Evolutionary conservation across 2,329 filamentous ascomycete species (phyloP).

Genomic region (Colletotrichum tofieldiae): DNA sequence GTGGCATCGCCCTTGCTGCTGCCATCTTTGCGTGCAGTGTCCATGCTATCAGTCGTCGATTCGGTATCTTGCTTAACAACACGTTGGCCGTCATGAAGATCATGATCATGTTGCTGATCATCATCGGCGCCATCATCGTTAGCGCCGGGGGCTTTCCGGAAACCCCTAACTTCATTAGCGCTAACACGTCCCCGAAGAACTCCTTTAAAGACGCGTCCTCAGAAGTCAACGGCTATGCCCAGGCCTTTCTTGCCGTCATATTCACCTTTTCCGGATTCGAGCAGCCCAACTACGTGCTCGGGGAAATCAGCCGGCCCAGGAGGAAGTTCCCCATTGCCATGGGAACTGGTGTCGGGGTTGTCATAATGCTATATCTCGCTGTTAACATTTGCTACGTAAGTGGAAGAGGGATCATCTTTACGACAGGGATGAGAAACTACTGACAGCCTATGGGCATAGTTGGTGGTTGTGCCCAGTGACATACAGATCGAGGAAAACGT

Average conservation of each 20-base stretch:
- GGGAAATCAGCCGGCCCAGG: constrained; percentile 51
- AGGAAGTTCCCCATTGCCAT: constrained; percentile 53
- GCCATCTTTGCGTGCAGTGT: constrained; percentile 62
- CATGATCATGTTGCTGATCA: constrained; percentile 62
- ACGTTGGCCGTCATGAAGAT: constrained; percentile 66
- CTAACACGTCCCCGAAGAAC: constrained; percentile 47
- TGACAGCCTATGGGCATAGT: constrained; percentile 54
- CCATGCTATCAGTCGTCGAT: constrained; percentile 61
- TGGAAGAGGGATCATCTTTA: background rate
- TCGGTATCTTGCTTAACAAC: constrained; percentile 67
- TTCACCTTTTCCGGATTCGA: constrained; percentile 57
- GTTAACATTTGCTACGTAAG: constrained; percentile 57
- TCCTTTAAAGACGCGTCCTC: constrained; percentile 47
- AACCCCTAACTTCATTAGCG: constrained; percentile 46
- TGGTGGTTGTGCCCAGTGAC: constrained; percentile 55
- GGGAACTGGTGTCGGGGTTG: constrained; percentile 49
- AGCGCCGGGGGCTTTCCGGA: constrained; percentile 48
- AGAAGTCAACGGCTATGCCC: constrained; percentile 52
- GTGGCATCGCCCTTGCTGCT: constrained; percentile 63
- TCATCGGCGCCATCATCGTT: constrained; percentile 53
- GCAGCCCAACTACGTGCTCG: constrained; percentile 55
- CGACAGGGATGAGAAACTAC: constrained; percentile 43
- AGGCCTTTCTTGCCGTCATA: constrained; percentile 62
- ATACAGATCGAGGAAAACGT: constrained; percentile 47
- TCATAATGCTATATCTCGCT: constrained; percentile 53